Evolutionary conservation across 2,329 filamentous ascomycete species (phyloP), one percentile per base, ranked within the genome.

Genomic region (Aspergillus sp.): DNA sequence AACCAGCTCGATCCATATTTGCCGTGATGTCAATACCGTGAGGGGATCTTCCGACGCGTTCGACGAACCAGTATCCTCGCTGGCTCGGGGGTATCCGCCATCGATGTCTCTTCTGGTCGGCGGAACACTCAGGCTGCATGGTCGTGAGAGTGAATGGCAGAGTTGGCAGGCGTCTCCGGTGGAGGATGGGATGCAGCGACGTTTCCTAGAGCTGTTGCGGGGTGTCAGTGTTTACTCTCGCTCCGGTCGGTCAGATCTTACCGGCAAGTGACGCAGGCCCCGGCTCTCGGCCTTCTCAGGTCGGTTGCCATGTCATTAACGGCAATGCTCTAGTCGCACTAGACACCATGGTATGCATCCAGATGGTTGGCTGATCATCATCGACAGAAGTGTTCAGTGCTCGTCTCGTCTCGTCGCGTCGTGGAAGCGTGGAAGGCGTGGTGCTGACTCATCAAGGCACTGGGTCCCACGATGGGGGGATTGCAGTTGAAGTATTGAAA

Each of bases 261-360:
- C 60, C 60, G 60, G 35, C 60, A 62, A n/a, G 50, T 60, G 27
- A 51, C 56, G 52, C 60, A 62, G 19, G 60, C 60, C 52, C 58
- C 57, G 47, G 60, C 58, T 35, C 60, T 49, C 17, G 52, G 48
- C 46, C 60, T 55, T 43, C 55, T 60, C 25, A 19, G 25, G 23
- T 31, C 37, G 48, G 27, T 40, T 7, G 54, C 35, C 54, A 56
- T 56, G 17, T 11, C 40, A 52, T 45, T 7, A 33, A 19, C 2
- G 15, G 23, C 25, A 9, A 31, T 11, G 25, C 11, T 23, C 45
- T 45, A 3, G 14, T 12, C 15, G 31, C 8, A 27, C 23, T 5
- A 1, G 2, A 6, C 6, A 17, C 14, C 45, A 25, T 47, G 15
- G 3, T 3, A 19, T 33, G 15, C 27, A 47, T 15, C 17, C 17